A percentile compares a stretch with the other conserved stretches of the same genome.
Conservation (phyloP, 1,284 basidiomycete genomes). For the Moniliophthora roreri region DNA sequence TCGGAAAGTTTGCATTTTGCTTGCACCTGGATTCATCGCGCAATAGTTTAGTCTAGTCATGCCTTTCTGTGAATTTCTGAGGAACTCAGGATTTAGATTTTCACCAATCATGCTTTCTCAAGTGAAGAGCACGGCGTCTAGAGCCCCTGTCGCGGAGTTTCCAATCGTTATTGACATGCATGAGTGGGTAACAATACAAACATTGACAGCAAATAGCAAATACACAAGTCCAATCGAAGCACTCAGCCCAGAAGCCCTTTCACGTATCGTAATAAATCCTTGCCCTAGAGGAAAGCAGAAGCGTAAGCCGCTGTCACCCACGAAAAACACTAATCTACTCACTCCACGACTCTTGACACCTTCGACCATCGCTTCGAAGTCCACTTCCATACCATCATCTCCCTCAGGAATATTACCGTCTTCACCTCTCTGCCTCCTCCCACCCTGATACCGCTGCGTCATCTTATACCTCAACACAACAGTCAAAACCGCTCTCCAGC, state of each 20-base stretch:
- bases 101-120: too few relatives aligned
- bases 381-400: slow-evolving; percentile 34
- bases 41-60: too few relatives aligned
- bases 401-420: slow-evolving; percentile 9
- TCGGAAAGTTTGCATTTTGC: not conserved
- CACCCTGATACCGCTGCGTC: slow-evolving; percentile 53
- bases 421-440: slow-evolving; percentile 26
- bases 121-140: too few relatives aligned
- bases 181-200: not conserved
- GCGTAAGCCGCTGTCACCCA: too few relatives aligned
- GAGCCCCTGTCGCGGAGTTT: too few relatives aligned
- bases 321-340: too few relatives aligned
- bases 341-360: slow-evolving; percentile 73
- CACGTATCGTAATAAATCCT: slow-evolving; percentile 1
- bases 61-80: too few relatives aligned
- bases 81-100: too few relatives aligned
- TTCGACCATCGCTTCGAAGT: slow-evolving; percentile 67
- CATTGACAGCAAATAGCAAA: not conserved
- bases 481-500: slow-evolving; percentile 73
- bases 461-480: slow-evolving; percentile 65
- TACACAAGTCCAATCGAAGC: not conserved
- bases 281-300: not conserved
- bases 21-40: too few relatives aligned
- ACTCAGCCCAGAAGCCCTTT: slow-evolving; percentile 1
- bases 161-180: too few relatives aligned